Evolutionary conservation across 1,284 basidiomycete species (phyloP).

Genomic region (Pseudozyma pruni): DNA sequence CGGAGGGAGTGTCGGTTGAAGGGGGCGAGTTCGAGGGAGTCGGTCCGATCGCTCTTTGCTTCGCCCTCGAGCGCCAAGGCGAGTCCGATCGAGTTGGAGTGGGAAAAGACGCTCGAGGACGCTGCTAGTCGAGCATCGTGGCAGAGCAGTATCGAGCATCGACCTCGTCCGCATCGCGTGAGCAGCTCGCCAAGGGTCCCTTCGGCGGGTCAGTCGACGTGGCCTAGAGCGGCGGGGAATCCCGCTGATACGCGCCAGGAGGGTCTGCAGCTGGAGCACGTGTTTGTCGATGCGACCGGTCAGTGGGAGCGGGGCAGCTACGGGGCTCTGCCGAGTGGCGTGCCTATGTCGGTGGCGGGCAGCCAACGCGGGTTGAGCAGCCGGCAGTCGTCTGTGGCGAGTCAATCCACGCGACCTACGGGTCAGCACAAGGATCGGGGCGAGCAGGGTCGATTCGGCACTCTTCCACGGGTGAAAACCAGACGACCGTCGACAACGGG

Average conservation of each 20-base stretch:
- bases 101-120: slow-evolving; percentile 29
- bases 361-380: background rate
- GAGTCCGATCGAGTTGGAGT: slow-evolving; percentile 18
- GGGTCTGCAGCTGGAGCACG: slow-evolving; percentile 30
- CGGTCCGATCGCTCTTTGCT: slow-evolving; percentile 16
- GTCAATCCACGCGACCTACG: too few species aligned
- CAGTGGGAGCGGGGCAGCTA: slow-evolving; percentile 3
- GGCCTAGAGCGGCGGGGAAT: slow-evolving; percentile 16
- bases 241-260: slow-evolving; percentile 4
- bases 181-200: background rate
- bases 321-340: background rate
- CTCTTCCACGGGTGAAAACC: slow-evolving; percentile 8
- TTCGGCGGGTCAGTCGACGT: slow-evolving; percentile 16
- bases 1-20: slow-evolving; percentile 2
- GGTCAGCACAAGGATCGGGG: too few species aligned
- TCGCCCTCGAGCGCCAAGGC: background rate
- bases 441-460: slow-evolving; percentile 4
- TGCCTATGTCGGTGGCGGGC: slow-evolving; percentile 1
- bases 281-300: slow-evolving; percentile 29
- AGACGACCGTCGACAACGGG: slow-evolving; percentile 17
- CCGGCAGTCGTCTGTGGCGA: too few species aligned
- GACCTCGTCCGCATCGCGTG: slow-evolving; percentile 15
- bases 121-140: slow-evolving; percentile 25
- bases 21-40: slow-evolving; percentile 7
- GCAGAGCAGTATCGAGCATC: slow-evolving; percentile 40